Conservation (phyloP, 148 eudicot genomes). For the Linanthus parryae region DNA sequence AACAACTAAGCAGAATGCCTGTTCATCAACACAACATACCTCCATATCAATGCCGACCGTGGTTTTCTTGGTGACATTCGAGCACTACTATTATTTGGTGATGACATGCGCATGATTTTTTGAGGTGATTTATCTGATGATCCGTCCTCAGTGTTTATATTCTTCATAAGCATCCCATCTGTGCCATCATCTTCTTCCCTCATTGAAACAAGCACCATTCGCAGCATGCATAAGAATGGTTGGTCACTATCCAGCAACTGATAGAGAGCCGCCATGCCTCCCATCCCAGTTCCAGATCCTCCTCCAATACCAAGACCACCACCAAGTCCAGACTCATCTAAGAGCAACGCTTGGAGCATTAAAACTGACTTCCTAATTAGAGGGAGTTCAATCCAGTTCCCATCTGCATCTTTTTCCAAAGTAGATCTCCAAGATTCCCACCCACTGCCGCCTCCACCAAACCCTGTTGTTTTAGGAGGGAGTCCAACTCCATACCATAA, state of each 20-base stretch:
- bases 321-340: slow-evolving; percentile 97
- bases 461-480: slow-evolving; percentile 39
- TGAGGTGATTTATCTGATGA: slow-evolving; percentile 36
- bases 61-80: slow-evolving; percentile 58
- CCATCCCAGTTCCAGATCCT: slow-evolving; percentile 99
- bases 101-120: slow-evolving; percentile 30
- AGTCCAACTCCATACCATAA: slow-evolving; percentile 89
- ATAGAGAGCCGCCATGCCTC: slow-evolving; percentile 92
- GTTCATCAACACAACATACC: slow-evolving; percentile 33
- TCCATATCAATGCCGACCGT: slow-evolving; percentile 85
- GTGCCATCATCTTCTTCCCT: slow-evolving; percentile 94
- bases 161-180: slow-evolving; percentile 55
- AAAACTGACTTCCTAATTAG: slow-evolving; percentile 74
- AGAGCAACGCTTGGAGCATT: slow-evolving; percentile 92
- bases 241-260: slow-evolving; percentile 98
- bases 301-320: slow-evolving; percentile 99
- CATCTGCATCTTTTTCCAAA: slow-evolving; percentile 81
- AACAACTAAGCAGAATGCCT: too few relatives aligned
- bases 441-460: slow-evolving; percentile 97
- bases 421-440: slow-evolving; percentile 84
- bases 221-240: slow-evolving; percentile 96
- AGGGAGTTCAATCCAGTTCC: slow-evolving; percentile 91
- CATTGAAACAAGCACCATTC: slow-evolving; percentile 93
- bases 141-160: slow-evolving; percentile 40
- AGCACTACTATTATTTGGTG: slow-evolving; percentile 33